Evolutionary conservation across 164 flowering plant species (phyloP), one percentile per base, ranked within the genome.

Genomic region (Stephania japonica): DNA sequence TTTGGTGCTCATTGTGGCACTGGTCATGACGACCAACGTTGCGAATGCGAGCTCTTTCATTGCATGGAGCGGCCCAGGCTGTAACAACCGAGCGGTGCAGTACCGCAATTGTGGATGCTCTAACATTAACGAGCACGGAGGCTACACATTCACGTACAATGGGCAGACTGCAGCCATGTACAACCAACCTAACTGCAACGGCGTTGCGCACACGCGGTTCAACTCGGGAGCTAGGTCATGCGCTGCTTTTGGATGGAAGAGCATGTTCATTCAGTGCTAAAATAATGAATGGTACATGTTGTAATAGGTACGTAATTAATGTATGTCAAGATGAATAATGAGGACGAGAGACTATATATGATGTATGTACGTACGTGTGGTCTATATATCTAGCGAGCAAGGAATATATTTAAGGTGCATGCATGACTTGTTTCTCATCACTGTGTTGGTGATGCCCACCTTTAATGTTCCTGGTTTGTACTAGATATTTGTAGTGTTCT

Each of bases 51-150:
- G 75, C 69, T 24, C 41, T 42, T 8, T 72, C 6, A 72, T 26
- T 0, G 75, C n/a, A 24, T 72, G 59, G 42, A 42, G n/a, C 18
- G 74, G 74, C 11, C 74, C 69, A 8, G 70, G 65, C 8, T 73
- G 75, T 65, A 67, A 26, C 44, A 53, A 53, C 61, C 61, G 61
- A 13, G 14, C 18, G 19, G 61, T 13, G 21, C 61, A 19, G 18
- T 53, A 53, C 61, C 14, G 18, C 18, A 19, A 19, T 0, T 53
- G 61, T n/a, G 61, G 61, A 1, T 53, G 61, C 61, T 53, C 18
- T 16, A 19, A 16, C 16, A 53, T 53, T 13, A 53, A 53, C 19
- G 19, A 53, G 19, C 61, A 53, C 18, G 61, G 61, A 12, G 61
- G 61, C 14, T 53, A 53, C 19, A 13, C 61, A 13, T 53, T 53